Evolutionary conservation across 176 grass and related monocot genomes (phyloP).

Genomic region (Paspalum vaginatum): DNA sequence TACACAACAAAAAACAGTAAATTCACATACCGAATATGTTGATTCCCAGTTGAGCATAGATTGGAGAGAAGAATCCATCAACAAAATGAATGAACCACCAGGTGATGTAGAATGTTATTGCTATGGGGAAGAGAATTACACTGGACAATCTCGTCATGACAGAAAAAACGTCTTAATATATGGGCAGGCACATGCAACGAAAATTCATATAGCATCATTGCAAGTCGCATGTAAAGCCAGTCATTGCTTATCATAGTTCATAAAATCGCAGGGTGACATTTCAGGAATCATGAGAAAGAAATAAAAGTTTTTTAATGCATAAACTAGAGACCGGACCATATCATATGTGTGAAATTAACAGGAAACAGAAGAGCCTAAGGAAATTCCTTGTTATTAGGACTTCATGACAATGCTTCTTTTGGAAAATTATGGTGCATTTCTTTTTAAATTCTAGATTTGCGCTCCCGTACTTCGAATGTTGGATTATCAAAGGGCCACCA

Average conservation of each 20-base stretch:
- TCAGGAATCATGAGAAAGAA: constrained; percentile 3
- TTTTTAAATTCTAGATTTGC: background rate
- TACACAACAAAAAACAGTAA: background rate
- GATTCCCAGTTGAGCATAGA: constrained; percentile 91
- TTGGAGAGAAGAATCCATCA: constrained; percentile 96
- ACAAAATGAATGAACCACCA: constrained; percentile 99
- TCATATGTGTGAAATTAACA: background rate
- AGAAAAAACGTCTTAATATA: constrained; percentile 37
- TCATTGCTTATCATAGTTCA: background rate
- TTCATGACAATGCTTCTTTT: constrained; percentile 1
- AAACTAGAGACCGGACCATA: background rate
- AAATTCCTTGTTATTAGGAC: constrained; percentile 16
- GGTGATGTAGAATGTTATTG: constrained; percentile 96
- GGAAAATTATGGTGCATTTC: constrained; percentile 3
- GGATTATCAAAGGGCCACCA: background rate
- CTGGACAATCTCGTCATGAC: constrained; percentile 34
- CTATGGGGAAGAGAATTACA: constrained; percentile 93
- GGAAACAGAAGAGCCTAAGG: constrained; percentile 1
- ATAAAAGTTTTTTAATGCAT: background rate
- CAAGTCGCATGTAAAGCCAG: background rate
- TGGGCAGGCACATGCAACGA: constrained; percentile 4
- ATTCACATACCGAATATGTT: constrained; percentile 78
- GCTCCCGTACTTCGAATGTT: constrained; percentile 5
- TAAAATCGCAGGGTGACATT: background rate
- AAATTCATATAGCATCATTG: background rate